Evolutionary conservation across 2,329 filamentous ascomycete species (phyloP).

Genomic region (Penicillium glabrum): DNA sequence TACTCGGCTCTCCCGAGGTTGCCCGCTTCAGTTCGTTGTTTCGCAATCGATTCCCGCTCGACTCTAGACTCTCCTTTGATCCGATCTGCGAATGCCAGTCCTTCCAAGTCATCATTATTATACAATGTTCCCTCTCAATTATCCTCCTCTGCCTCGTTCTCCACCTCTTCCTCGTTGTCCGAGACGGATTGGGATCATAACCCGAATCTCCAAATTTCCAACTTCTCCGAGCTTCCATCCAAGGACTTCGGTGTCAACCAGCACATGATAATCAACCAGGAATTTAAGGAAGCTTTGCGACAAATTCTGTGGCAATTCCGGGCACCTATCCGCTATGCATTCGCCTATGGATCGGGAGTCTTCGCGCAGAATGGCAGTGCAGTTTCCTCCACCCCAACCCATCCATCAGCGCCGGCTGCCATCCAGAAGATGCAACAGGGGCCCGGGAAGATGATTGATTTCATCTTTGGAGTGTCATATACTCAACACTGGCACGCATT

Average conservation of each 20-base stretch:
- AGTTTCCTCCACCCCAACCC: slow-evolving; percentile 48
- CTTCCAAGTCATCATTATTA: slow-evolving; percentile 18
- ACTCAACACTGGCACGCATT: slow-evolving; percentile 96
- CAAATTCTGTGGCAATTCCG: slow-evolving; percentile 88
- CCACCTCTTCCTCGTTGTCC: slow-evolving; percentile 29
- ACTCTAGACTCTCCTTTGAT: slow-evolving; percentile 20
- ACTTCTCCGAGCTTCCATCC: slow-evolving; percentile 74
- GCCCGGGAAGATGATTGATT: slow-evolving; percentile 94
- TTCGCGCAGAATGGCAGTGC: slow-evolving; percentile 71
- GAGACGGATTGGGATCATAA: slow-evolving; percentile 72
- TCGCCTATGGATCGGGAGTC: slow-evolving; percentile 95
- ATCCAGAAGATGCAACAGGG: slow-evolving; percentile 83
- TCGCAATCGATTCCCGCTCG: slow-evolving; percentile 31
- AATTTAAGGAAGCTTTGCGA: slow-evolving; percentile 88
- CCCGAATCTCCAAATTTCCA: slow-evolving; percentile 67
- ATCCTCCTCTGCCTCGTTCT: slow-evolving; percentile 29
- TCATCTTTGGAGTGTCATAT: slow-evolving; percentile 93
- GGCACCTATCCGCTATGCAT: slow-evolving; percentile 92
- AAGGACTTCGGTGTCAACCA: slow-evolving; percentile 90
- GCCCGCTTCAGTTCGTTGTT: slow-evolving; percentile 24
- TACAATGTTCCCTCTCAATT: slow-evolving; percentile 15
- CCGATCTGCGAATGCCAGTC: slow-evolving; percentile 9
- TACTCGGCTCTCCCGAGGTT: slow-evolving; percentile 17
- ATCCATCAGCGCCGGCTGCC: slow-evolving; percentile 77
- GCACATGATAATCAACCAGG: slow-evolving; percentile 91